Percentiles rank a stretch among this genome's conserved stretches.
Conservation (phyloP, 1,284 basidiomycete genomes). For the Sanghuangporus sanghuang region DNA sequence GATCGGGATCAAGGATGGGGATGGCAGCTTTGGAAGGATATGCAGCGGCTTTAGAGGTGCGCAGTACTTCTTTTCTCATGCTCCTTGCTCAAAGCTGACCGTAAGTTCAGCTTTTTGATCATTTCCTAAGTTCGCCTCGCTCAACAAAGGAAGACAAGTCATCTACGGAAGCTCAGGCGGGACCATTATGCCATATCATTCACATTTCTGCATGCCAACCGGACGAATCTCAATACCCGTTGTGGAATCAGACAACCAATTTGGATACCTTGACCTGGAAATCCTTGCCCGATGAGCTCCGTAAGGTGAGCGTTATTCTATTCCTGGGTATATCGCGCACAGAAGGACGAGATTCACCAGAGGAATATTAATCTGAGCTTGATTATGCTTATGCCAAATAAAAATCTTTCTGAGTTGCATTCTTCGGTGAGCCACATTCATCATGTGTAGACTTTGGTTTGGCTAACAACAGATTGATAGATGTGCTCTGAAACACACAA, state of each 20-base stretch:
- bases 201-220: slow-evolving; percentile 56
- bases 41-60: slow-evolving; percentile 66
- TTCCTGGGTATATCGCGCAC: neutral
- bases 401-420: slow-evolving; percentile 48
- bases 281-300: slow-evolving; percentile 54
- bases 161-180: slow-evolving; percentile 19
- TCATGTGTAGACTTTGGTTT: slow-evolving; percentile 21
- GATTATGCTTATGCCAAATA: slow-evolving; percentile 41
- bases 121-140: slow-evolving; percentile 24
- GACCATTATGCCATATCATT: slow-evolving; percentile 42
- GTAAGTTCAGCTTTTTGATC: slow-evolving; percentile 48
- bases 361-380: slow-evolving; percentile 56
- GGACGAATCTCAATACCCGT: slow-evolving; percentile 48
- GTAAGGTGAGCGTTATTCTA: slow-evolving; percentile 40
- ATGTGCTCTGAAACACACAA: slow-evolving; percentile 32
- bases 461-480: slow-evolving; percentile 19
- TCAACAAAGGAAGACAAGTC: slow-evolving; percentile 21
- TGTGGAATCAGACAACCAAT: slow-evolving; percentile 44
- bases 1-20: slow-evolving; percentile 43
- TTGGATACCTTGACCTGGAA: slow-evolving; percentile 64
- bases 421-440: slow-evolving; percentile 32
- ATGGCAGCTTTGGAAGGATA: slow-evolving; percentile 69
- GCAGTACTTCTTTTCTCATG: slow-evolving; percentile 7
- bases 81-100: neutral
- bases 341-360: slow-evolving; percentile 30